Percentiles rank a stretch among this genome's conserved stretches.
These are phyloP conservation scores for Penicillium verhagenii DNA, from an alignment of 495 filamentous ascomycete genomes.

Conservation along the genomic window DNA sequence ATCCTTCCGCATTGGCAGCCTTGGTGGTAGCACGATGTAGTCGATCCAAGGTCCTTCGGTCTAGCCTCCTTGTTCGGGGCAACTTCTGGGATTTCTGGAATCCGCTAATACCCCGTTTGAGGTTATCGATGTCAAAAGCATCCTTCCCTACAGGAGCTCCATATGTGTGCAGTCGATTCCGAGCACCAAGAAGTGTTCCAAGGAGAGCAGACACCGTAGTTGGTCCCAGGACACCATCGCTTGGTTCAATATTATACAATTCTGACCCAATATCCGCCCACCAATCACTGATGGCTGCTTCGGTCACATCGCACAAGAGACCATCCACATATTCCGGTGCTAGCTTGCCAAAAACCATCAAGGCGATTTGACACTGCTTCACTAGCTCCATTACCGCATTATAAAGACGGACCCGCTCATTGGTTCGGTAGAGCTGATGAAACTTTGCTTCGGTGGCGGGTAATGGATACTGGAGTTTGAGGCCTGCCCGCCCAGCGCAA, in stretches of 20 bases:
- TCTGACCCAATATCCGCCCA: slow-evolving; percentile 93
- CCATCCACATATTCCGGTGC: slow-evolving; percentile 91
- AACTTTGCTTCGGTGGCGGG: slow-evolving; percentile 88
- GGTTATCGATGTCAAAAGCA: slow-evolving; percentile 78
- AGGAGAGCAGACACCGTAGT: slow-evolving; percentile 88
- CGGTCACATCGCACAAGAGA: slow-evolving; percentile 87
- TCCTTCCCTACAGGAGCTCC: slow-evolving; percentile 88
- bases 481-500: slow-evolving; percentile 83
- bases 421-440: slow-evolving; percentile 82
- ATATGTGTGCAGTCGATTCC: slow-evolving; percentile 79
- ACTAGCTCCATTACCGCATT: slow-evolving; percentile 83
- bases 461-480: slow-evolving; percentile 73
- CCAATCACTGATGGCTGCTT: slow-evolving; percentile 89
- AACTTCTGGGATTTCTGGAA: slow-evolving; percentile 92
- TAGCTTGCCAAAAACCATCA: slow-evolving; percentile 85
- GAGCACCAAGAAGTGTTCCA: slow-evolving; percentile 83
- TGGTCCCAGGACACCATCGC: slow-evolving; percentile 86
- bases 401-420: slow-evolving; percentile 73
- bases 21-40: slow-evolving; percentile 83
- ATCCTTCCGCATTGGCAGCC: slow-evolving; percentile 77
- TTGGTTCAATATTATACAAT: slow-evolving; percentile 85
- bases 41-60: slow-evolving; percentile 76
- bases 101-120: slow-evolving; percentile 77
- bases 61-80: slow-evolving; percentile 70
- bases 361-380: slow-evolving; percentile 85